phyloP scores from a whole-genome alignment of 1,284 basidiomycete genomes.

The Neonothopanus nambi region DNA sequence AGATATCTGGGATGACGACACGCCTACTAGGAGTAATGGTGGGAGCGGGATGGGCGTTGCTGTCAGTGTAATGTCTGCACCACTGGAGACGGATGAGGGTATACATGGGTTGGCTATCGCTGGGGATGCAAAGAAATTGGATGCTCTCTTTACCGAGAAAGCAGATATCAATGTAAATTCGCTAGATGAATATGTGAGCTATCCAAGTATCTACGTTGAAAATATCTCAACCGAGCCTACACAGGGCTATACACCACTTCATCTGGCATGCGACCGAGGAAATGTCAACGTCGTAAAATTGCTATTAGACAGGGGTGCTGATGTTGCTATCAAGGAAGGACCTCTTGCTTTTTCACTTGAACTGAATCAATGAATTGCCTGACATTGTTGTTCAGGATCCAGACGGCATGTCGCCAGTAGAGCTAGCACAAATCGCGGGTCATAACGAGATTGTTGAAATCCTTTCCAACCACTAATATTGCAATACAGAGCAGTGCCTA shows the following conservation, averaged over 20 bases:
- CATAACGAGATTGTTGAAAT: slow-evolving; percentile 60
- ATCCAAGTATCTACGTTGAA: not conserved
- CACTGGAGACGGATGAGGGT: slow-evolving; percentile 38
- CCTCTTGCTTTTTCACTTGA: slow-evolving; percentile 4
- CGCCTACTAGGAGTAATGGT: slow-evolving; percentile 26
- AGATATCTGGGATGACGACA: slow-evolving; percentile 40
- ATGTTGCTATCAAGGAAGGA: slow-evolving; percentile 59
- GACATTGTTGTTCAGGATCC: slow-evolving; percentile 52
- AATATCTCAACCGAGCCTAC: not conserved
- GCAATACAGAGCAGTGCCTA: not conserved
- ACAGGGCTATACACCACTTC: slow-evolving; percentile 84
- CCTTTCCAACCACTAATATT: slow-evolving; percentile 31
- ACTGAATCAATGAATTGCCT: not conserved
- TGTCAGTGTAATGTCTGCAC: slow-evolving; percentile 61
- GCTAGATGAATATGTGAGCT: slow-evolving; percentile 61
- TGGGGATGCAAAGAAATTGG: slow-evolving; percentile 51
- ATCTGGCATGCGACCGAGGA: slow-evolving; percentile 85
- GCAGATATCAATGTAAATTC: slow-evolving; percentile 39
- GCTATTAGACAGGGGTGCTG: slow-evolving; percentile 68
- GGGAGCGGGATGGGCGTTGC: slow-evolving; percentile 55
- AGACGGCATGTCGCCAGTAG: slow-evolving; percentile 65
- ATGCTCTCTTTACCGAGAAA: slow-evolving; percentile 43
- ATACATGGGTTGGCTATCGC: slow-evolving; percentile 69
- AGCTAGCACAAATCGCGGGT: slow-evolving; percentile 68
- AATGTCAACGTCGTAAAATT: slow-evolving; percentile 54